Percentiles rank a stretch among this genome's conserved stretches.
Conservation (phyloP, 176 grass and related monocot genomes). For the Oryza rufipogon region DNA sequence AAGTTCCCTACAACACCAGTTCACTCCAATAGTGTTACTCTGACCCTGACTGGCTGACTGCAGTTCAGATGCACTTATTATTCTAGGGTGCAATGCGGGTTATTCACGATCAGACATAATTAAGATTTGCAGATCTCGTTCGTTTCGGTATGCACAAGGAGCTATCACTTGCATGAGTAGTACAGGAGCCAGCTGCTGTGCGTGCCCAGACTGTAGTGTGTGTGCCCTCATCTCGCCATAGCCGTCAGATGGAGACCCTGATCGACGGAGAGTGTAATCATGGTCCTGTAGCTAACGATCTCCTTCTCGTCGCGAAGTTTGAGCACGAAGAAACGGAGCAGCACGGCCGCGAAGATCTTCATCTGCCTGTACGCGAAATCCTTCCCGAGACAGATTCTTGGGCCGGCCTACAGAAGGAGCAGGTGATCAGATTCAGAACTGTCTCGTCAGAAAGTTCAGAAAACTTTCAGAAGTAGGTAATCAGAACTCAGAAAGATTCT, state of each 20-base stretch:
- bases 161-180: not conserved
- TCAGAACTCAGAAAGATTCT: not conserved
- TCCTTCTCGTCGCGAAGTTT: conserved; percentile 38
- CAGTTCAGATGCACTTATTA: not conserved
- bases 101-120: not conserved
- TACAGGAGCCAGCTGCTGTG: not conserved
- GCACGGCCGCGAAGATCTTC: conserved; percentile 61
- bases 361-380: conserved; percentile 77
- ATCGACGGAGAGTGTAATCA: conserved; percentile 44
- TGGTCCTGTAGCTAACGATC: conserved; percentile 35
- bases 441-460: not conserved
- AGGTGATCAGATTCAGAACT: not conserved
- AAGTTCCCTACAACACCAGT: too few species aligned
- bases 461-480: not conserved
- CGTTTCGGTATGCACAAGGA: not conserved
- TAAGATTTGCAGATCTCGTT: not conserved
- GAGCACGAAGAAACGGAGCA: conserved; percentile 55
- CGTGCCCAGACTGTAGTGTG: too few species aligned
- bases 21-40: too few species aligned
- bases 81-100: not conserved
- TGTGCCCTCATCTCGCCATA: conserved; percentile 23
- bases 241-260: conserved; percentile 55
- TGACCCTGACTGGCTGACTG: too few species aligned
- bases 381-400: conserved; percentile 70
- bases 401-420: conserved; percentile 43